Evolutionary conservation across 2,329 filamentous ascomycete genomes (phyloP).

Genomic region (Trichoderma harzianum): DNA sequence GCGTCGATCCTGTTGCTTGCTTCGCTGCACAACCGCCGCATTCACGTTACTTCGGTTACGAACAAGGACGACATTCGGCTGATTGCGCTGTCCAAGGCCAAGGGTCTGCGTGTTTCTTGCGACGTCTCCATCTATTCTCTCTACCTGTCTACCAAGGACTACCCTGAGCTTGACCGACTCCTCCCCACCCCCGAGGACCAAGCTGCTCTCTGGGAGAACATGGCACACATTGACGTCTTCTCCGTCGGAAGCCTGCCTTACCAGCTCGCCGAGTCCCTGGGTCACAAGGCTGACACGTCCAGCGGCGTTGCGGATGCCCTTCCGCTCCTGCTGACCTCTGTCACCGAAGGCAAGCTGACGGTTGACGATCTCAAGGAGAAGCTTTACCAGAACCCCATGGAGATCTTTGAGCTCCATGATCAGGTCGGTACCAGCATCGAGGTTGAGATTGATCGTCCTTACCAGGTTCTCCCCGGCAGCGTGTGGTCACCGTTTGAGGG

Average conservation of each 20-base stretch:
- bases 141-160: constrained; percentile 70
- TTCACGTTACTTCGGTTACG: constrained; percentile 78
- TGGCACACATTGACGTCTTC: constrained; percentile 73
- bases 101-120: constrained; percentile 78
- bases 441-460: constrained; percentile 71
- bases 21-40: constrained; percentile 72
- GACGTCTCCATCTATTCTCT: constrained; percentile 78
- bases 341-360: constrained; percentile 68
- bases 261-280: constrained; percentile 60
- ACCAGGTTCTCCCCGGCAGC: constrained; percentile 48
- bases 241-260: constrained; percentile 76
- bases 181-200: constrained; percentile 68
- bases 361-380: constrained; percentile 69
- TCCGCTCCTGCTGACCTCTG: constrained; percentile 71
- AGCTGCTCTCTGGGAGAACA: constrained; percentile 68
- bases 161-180: constrained; percentile 57
- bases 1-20: constrained; percentile 77
- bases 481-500: constrained; percentile 71
- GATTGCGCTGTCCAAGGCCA: constrained; percentile 74
- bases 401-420: constrained; percentile 79
- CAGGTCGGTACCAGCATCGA: constrained; percentile 71
- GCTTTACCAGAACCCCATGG: constrained; percentile 74
- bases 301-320: constrained; percentile 71
- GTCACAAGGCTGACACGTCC: constrained; percentile 53
- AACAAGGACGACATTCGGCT: constrained; percentile 73